Evolutionary conservation across 1,284 basidiomycete species (phyloP).

Genomic region (Cutaneotrichosporon sp.): DNA sequence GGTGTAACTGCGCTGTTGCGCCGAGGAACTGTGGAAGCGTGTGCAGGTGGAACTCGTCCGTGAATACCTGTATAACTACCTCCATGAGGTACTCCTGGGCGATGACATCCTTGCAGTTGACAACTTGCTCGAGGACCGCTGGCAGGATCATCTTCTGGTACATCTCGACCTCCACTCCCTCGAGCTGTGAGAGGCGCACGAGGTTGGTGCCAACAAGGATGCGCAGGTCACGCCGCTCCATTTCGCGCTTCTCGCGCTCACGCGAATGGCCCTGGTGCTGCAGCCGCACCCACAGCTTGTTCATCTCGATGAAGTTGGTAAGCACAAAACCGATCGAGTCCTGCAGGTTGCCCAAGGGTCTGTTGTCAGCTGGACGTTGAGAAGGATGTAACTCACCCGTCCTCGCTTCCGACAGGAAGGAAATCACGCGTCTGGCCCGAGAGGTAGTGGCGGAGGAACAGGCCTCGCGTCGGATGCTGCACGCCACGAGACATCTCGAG

Average conservation of each 20-base stretch:
- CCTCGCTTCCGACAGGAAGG: conserved; percentile 76
- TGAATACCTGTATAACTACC: conserved; percentile 96
- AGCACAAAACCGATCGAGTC: conserved; percentile 92
- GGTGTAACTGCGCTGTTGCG: conserved; percentile 88
- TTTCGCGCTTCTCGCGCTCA: conserved; percentile 89
- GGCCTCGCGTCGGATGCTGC: conserved; percentile 84
- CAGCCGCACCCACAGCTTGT: conserved; percentile 94
- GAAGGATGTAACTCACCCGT: conserved; percentile 62
- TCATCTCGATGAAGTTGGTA: conserved; percentile 98
- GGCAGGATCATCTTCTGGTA: conserved; percentile 81
- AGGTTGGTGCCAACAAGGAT: conserved; percentile 95
- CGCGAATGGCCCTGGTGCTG: conserved; percentile 94
- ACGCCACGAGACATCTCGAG: conserved; percentile 97
- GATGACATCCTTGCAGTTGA: conserved; percentile 94
- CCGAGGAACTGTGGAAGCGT: conserved; percentile 88
- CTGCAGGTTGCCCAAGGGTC: conserved; percentile 79
- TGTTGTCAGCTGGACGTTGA: conserved; percentile 42
- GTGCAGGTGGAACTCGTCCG: conserved; percentile 93
- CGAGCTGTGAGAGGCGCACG: conserved; percentile 84
- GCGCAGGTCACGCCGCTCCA: conserved; percentile 86
- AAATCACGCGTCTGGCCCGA: conserved; percentile 92
- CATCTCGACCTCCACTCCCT: conserved; percentile 88
- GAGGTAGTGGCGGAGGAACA: conserved; percentile 91
- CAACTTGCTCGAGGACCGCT: conserved; percentile 87
- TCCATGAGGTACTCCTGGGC: conserved; percentile 98